phyloP scores from a whole-genome alignment of 2,329 filamentous ascomycete genomes.

The Xenoacremonium recifei region DNA sequence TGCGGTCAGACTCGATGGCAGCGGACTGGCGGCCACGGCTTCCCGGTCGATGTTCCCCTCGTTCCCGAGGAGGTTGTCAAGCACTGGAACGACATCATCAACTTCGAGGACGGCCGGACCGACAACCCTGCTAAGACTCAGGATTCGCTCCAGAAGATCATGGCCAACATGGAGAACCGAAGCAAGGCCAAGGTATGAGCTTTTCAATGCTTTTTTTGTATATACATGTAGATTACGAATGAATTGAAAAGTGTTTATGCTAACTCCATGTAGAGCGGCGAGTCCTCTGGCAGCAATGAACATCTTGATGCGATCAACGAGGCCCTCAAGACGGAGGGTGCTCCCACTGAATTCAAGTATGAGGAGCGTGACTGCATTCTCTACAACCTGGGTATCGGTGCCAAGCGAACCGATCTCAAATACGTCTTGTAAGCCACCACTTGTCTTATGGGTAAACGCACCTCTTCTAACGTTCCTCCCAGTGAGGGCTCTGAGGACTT shows the following conservation, averaged over 20 bases:
- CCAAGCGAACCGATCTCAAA: constrained; percentile 83
- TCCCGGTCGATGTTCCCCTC: constrained; percentile 80
- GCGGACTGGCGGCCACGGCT: constrained; percentile 82
- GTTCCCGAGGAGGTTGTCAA: constrained; percentile 81
- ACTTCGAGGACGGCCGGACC: constrained; percentile 85
- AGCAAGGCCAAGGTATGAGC: constrained; percentile 60
- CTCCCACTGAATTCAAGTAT: constrained; percentile 75
- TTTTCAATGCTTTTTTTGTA: constrained; percentile 17
- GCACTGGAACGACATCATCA: constrained; percentile 74
- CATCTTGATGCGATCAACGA: constrained; percentile 73
- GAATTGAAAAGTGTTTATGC: constrained; percentile 4
- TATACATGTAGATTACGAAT: background rate
- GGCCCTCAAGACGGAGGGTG: constrained; percentile 68
- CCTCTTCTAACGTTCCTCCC: constrained; percentile 7
- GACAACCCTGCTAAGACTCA: constrained; percentile 81
- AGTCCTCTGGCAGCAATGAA: constrained; percentile 50
- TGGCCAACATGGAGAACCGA: constrained; percentile 83
- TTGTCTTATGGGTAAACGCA: background rate
- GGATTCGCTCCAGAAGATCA: constrained; percentile 72
- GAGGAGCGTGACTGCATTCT: constrained; percentile 87
- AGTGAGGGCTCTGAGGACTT: constrained; percentile 86
- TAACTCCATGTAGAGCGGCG: constrained; percentile 23
- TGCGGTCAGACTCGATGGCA: constrained; percentile 92
- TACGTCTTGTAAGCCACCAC: constrained; percentile 65
- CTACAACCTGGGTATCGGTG: constrained; percentile 93